Evolutionary conservation across 257 asterid genomes (phyloP), one percentile per base, ranked within the genome.

Genomic region (Knoxia roxburghii): DNA sequence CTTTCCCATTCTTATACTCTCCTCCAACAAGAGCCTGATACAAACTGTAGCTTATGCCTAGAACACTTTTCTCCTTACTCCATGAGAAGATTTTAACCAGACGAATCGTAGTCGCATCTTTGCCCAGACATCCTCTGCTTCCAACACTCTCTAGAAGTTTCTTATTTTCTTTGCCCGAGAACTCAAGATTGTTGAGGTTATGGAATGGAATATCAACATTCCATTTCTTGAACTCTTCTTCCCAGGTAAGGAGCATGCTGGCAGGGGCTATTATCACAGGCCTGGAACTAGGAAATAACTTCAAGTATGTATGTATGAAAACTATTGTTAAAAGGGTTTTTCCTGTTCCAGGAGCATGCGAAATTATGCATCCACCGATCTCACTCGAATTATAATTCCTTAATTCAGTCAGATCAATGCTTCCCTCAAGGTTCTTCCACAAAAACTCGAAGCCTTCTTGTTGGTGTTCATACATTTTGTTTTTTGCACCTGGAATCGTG

Each of bases 311-410:
- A 23, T 80, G 84, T 6, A 85, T 21, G 67, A 88, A 85, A 6
- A 77, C 78, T 1, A 87, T 77, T 12, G 87, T 77, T 66, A 87
- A 41, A 12, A 83, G 88, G 6, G 88, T 76, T 78, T 87, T 87
- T 15, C 95, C 90, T 4, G 92, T 85, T 45, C 92, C 90, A 3
- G 90, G 95, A n/a, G 92, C 92, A 59, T 85, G 95, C 23, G 88
- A 85, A 57, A 82, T 87, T 39, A 87, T 87, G 81, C 90, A 87
- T 61, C 95, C 95, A 17, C 95, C 95, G 23, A 73, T 80, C 46
- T 68, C 70, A 59, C 68, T 49, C 1, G 80, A 69, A 61, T 68
- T 41, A 2, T 37, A 23, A 50, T 40, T 77, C 71, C 64, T 78
- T 41, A 87, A 54, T 52, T 85, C 84, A 8, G 64, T 50, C 1